Evolutionary conservation across 2,329 filamentous ascomycete genomes (phyloP).

Genomic region (Dactylellina sp.): DNA sequence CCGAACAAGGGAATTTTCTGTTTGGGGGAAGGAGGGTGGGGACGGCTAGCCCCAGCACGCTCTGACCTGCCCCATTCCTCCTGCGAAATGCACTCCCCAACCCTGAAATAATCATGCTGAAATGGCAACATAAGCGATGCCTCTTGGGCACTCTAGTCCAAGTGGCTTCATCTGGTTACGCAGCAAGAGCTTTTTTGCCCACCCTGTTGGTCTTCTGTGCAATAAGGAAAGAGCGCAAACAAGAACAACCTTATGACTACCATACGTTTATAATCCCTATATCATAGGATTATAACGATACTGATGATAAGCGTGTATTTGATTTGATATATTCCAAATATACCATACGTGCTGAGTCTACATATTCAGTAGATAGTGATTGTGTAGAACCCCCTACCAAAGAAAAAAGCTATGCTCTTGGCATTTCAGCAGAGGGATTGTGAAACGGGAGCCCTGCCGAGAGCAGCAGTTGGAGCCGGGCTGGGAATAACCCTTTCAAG

Average conservation of each 20-base stretch:
- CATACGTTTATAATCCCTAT: too few species aligned
- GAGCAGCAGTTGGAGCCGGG: conserved; percentile 25
- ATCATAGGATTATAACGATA: too few species aligned
- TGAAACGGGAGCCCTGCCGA: conserved; percentile 29
- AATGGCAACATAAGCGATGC: conserved; percentile 28
- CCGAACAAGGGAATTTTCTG: conserved; percentile 42
- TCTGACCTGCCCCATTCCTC: conserved; percentile 29
- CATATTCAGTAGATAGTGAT: too few species aligned
- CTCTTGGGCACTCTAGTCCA: too few species aligned
- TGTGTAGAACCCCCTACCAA: background rate
- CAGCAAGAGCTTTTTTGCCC: background rate
- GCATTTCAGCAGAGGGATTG: conserved; percentile 9
- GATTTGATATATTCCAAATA: too few species aligned
- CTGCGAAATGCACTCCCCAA: conserved; percentile 22
- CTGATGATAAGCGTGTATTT: too few species aligned
- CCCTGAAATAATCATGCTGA: conserved; percentile 28
- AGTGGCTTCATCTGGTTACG: too few species aligned
- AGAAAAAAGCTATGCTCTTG: background rate
- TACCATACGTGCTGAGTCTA: too few species aligned
- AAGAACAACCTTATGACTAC: too few species aligned
- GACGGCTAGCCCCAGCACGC: conserved; percentile 14
- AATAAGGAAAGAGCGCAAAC: conserved; percentile 12
- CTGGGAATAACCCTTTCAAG: conserved; percentile 20
- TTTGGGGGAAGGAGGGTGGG: conserved; percentile 17
- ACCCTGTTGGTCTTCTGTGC: background rate